phyloP scores from a whole-genome alignment of 352 stramenopile genomes.

The Globisporangium rhizosaccharum region DNA sequence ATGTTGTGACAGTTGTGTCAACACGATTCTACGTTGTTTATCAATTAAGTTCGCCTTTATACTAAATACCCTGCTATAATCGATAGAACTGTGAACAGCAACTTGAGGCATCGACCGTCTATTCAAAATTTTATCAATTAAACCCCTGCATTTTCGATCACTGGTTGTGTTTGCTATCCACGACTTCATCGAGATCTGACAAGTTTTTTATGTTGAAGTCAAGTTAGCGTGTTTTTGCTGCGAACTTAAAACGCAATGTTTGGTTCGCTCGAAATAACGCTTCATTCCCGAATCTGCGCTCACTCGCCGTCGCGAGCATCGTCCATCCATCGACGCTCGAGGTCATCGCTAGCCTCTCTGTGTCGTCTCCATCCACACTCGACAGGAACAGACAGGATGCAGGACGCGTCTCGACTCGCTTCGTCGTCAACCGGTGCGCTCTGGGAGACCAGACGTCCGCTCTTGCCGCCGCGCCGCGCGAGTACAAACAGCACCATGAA shows the following conservation, averaged over 20 bases:
- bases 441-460: background rate
- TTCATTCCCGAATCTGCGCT: background rate
- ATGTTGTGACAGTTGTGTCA: too few species aligned
- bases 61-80: too few species aligned
- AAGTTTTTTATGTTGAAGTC: background rate
- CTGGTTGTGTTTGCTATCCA: too few species aligned
- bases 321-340: too few species aligned
- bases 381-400: conserved; percentile 1
- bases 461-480: conserved; percentile 3
- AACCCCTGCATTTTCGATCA: too few species aligned
- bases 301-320: too few species aligned
- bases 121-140: too few species aligned
- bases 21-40: too few species aligned
- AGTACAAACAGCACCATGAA: background rate
- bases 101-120: too few species aligned
- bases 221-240: background rate
- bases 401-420: conserved; percentile 1
- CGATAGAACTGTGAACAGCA: too few species aligned
- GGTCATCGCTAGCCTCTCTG: background rate
- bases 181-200: background rate
- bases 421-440: background rate
- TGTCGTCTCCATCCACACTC: background rate
- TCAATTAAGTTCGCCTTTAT: too few species aligned
- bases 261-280: background rate
- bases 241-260: background rate